phyloP scores from a whole-genome alignment of 2,329 filamentous ascomycete genomes.

The Cladorrhinum sp. region DNA sequence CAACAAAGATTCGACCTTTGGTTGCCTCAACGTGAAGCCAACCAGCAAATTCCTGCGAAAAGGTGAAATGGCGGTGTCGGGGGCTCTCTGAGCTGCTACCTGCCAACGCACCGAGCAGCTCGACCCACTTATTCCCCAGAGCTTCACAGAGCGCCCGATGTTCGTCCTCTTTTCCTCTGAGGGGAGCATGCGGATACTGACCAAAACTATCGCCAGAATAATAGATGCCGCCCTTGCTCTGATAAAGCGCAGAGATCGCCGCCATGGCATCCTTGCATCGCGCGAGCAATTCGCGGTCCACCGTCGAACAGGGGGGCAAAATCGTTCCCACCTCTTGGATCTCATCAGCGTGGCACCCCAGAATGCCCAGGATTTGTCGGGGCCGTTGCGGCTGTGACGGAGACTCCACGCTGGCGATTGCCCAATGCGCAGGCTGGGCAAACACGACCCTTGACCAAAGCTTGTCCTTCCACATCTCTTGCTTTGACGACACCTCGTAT shows the following conservation, averaged over 20 bases:
- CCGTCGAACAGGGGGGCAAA: background rate
- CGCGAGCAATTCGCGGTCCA: constrained; percentile 4
- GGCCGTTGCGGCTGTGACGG: too few relatives aligned
- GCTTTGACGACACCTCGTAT: background rate
- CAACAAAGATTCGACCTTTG: constrained; percentile 4
- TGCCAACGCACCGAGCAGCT: background rate
- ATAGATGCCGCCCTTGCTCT: constrained; percentile 9
- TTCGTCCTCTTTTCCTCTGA: constrained; percentile 4
- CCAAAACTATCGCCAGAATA: constrained; percentile 7
- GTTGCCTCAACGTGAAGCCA: constrained; percentile 3
- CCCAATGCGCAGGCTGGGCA: background rate
- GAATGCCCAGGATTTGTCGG: constrained; percentile 2
- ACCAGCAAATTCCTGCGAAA: background rate
- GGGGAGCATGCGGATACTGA: constrained; percentile 6
- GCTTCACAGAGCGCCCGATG: constrained; percentile 4
- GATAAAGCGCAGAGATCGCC: constrained; percentile 4
- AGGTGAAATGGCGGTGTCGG: background rate
- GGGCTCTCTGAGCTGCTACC: background rate
- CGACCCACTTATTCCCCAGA: constrained; percentile 3
- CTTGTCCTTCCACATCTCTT: constrained; percentile 10
- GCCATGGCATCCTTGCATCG: background rate
- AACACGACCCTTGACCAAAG: background rate
- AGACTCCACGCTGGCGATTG: background rate
- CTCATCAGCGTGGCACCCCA: constrained; percentile 6
- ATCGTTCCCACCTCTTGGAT: constrained; percentile 1